phyloP scores from a whole-genome alignment of 2,329 filamentous ascomycete genomes.

The Penicillium sp. region DNA sequence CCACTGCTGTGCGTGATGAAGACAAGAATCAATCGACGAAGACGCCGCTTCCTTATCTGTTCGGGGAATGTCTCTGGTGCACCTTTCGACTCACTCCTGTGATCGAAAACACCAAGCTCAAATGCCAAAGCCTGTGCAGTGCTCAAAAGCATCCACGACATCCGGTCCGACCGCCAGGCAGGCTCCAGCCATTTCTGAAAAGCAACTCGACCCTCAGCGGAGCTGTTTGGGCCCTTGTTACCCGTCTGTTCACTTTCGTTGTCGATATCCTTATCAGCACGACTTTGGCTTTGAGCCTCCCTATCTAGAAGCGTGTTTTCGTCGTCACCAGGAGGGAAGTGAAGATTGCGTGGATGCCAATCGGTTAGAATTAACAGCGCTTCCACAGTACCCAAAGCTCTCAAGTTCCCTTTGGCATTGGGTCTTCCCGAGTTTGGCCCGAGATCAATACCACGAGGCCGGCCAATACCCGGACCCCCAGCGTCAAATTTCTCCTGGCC shows the following conservation, averaged over 20 bases:
- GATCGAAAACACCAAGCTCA: slow-evolving; percentile 92
- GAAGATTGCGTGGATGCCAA: slow-evolving; percentile 91
- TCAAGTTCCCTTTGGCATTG: slow-evolving; percentile 66
- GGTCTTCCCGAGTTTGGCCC: slow-evolving; percentile 53
- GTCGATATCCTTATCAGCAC: slow-evolving; percentile 47
- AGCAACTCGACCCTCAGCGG: slow-evolving; percentile 72
- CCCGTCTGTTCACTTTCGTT: slow-evolving; percentile 37
- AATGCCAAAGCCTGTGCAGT: slow-evolving; percentile 86
- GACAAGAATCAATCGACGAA: slow-evolving; percentile 80
- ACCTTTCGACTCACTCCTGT: slow-evolving; percentile 68
- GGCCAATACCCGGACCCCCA: slow-evolving; percentile 56
- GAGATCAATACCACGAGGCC: slow-evolving; percentile 64
- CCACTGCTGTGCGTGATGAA: slow-evolving; percentile 94
- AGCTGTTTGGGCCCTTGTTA: slow-evolving; percentile 49
- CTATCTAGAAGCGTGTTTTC: slow-evolving; percentile 62
- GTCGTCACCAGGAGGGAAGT: slow-evolving; percentile 74
- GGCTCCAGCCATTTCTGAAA: slow-evolving; percentile 95
- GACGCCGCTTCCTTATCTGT: slow-evolving; percentile 74
- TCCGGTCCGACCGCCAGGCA: slow-evolving; percentile 87
- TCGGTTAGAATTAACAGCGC: slow-evolving; percentile 91
- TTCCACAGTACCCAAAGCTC: slow-evolving; percentile 90
- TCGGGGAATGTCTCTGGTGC: slow-evolving; percentile 51
- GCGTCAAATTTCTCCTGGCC: slow-evolving; percentile 94
- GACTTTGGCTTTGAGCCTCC: slow-evolving; percentile 61
- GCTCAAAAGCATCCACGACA: slow-evolving; percentile 97